Percentiles rank a stretch among this genome's conserved stretches.
These are phyloP conservation scores for Epichloe glyceriae DNA, from an alignment of 2,329 filamentous ascomycete species.

Conservation along the genomic window DNA sequence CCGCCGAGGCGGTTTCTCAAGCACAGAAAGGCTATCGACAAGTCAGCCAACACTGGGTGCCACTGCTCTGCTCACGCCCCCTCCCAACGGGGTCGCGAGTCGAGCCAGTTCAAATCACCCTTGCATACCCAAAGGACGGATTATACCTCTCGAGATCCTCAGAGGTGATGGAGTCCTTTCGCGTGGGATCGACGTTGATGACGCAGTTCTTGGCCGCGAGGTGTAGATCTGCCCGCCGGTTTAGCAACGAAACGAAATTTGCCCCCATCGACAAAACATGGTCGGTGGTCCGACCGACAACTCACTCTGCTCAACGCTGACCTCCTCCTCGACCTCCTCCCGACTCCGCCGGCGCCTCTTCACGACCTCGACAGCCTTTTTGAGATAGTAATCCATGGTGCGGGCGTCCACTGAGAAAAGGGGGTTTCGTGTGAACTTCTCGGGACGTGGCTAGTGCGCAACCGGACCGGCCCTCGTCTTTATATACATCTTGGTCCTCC, in stretches of 20 bases:
- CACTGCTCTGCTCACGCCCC: no score
- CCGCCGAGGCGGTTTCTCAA: not conserved
- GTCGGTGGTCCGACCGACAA: not conserved
- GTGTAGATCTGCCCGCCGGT: not conserved
- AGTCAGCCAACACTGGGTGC: no score
- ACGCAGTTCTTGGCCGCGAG: constrained; percentile 2
- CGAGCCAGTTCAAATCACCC: no score
- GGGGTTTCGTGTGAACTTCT: no score
- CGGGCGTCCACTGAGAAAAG: not conserved
- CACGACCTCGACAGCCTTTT: constrained; percentile 2
- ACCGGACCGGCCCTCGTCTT: no score
- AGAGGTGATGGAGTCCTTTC: not conserved
- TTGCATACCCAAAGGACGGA: not conserved
- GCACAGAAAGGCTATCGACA: not conserved
- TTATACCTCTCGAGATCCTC: constrained; percentile 1
- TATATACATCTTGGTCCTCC: no score
- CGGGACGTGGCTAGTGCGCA: no score
- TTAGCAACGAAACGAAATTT: not conserved
- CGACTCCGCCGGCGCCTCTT: constrained; percentile 2
- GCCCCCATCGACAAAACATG: no score
- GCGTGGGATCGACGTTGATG: not conserved
- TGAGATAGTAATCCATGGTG: constrained; percentile 2
- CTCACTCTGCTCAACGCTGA: not conserved
- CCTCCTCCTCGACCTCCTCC: not conserved
- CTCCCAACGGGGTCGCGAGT: no score